Percentiles rank a stretch among this genome's conserved stretches.
phyloP scores from a whole-genome alignment of 768 basidiomycete species.

The Phallus indusiatus region DNA sequence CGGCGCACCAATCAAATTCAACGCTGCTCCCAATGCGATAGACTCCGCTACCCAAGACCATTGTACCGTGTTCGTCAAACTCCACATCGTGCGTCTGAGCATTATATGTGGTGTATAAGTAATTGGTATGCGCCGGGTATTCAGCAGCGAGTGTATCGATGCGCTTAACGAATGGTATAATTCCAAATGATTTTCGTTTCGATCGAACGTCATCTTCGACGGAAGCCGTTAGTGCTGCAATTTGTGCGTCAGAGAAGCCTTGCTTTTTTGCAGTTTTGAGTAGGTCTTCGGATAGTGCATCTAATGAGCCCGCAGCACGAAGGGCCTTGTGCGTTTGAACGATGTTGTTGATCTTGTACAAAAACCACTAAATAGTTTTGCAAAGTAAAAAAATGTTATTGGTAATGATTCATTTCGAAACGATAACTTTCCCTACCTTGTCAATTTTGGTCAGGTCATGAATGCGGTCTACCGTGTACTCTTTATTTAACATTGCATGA shows the following conservation, averaged over 20 bases:
- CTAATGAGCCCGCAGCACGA: conserved; percentile 58
- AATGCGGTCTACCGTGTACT: conserved; percentile 80
- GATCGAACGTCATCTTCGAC: conserved; percentile 75
- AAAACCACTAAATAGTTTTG: conserved; percentile 67
- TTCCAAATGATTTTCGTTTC: conserved; percentile 73
- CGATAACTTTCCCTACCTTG: too few relatives aligned
- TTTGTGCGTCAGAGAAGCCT: conserved; percentile 93
- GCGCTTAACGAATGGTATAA: conserved; percentile 97
- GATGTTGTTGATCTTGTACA: conserved; percentile 98
- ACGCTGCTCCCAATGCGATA: conserved; percentile 98
- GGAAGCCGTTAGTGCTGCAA: conserved; percentile 67
- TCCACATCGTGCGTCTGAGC: conserved; percentile 92
- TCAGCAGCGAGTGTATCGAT: conserved; percentile 99
- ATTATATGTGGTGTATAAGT: conserved; percentile 99
- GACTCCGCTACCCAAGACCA: conserved; percentile 97
- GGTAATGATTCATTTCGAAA: too few relatives aligned
- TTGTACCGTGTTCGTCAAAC: conserved; percentile 95
- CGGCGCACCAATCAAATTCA: conserved; percentile 99
- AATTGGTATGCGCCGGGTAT: conserved; percentile 97
- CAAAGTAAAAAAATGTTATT: background rate
- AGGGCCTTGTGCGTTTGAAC: conserved; percentile 77
- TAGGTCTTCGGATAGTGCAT: conserved; percentile 61
- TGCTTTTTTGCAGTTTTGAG: conserved; percentile 85
- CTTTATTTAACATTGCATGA: conserved; percentile 92
- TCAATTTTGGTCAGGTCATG: conserved; percentile 98